Evolutionary conservation across 371 early-diverging fungal species (phyloP), one percentile per base, ranked within the genome.

Genomic region (Batkoa obscura): DNA sequence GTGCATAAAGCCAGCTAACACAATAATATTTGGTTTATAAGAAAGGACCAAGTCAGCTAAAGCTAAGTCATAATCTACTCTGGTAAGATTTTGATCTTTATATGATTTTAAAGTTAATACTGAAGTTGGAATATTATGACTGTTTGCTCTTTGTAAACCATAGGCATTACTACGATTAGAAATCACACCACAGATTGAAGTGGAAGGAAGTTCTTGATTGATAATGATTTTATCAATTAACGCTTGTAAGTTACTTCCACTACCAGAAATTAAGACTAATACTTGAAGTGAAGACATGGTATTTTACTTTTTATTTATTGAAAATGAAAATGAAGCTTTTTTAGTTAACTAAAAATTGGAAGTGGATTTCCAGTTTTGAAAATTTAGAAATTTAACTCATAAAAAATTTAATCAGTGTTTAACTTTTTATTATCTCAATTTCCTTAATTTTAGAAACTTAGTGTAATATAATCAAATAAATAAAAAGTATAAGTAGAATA

Each of bases 1-100:
- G 64, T 92, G 94, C 95, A 96, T 95, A 75, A 80, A 96, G 42
- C 97, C 97, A 8, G 95, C 97, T 37, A 94, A 73, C n/a, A 96
- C 86, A 1, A 94, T 68, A 33, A 90, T 67, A 58, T 85, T 84
- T 0, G 87, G 87, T n/a, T 67, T 52, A 17, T 68, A 65, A 6
- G 64, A 50, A 34, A 72, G 65, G 57, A 94, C 80, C 33, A 72
- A 62, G 17, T 73, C 64, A 17, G 91, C 94, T 37, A 94, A 76
- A 30, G 84, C 85, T 15, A 75, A 59, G 65, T 96, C 95, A 65
- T 83, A 96, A 31, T 92, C 88, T 1, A 72, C 74, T 38, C 97
- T 82, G 13, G 90, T 64, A 63, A 83, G 78, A 42, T 86, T 86
- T 17, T 68, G 66, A 57, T 84, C 85, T 58, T 74, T 82, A 73